Conservation (phyloP, 139 green algal species). For the Protoeuglena noctilucae region DNA sequence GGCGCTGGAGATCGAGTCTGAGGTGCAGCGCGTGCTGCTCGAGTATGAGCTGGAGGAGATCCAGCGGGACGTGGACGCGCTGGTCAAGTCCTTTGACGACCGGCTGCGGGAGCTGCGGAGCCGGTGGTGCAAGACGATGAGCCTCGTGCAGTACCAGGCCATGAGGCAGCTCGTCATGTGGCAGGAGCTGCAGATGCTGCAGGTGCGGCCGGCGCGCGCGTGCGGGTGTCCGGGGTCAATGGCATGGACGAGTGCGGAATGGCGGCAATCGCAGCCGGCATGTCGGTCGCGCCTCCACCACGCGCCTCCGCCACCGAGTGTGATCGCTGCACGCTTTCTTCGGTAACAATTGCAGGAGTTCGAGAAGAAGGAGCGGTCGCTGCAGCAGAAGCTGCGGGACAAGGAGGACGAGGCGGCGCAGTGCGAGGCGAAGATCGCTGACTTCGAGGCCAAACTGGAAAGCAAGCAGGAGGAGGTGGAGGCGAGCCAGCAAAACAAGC, state of each 20-base stretch:
- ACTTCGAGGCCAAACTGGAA: constrained; percentile 10
- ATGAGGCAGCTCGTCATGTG: constrained; percentile 35
- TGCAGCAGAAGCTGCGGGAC: constrained; percentile 33
- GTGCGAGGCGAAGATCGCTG: constrained; percentile 20
- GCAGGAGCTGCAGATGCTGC: constrained; percentile 13
- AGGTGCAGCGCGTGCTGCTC: neutral
- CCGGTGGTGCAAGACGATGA: constrained; percentile 37
- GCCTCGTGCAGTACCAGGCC: constrained; percentile 37
- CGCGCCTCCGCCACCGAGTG: too few species aligned
- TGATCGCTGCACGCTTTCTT: too few species aligned
- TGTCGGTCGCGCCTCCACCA: too few species aligned
- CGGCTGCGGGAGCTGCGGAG: constrained; percentile 22
- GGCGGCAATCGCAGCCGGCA: too few species aligned
- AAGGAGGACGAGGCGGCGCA: constrained; percentile 28
- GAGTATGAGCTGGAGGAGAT: constrained; percentile 9
- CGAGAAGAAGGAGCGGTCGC: constrained; percentile 39
- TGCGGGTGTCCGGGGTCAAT: too few species aligned
- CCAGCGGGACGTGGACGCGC: constrained; percentile 7
- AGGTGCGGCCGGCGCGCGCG: too few species aligned
- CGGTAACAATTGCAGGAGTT: constrained; percentile 58
- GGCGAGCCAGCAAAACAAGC: neutral
- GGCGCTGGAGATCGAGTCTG: too few species aligned
- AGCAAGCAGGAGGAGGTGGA: constrained; percentile 8
- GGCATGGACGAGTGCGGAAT: too few species aligned
- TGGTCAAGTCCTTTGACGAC: constrained; percentile 36